Evolutionary conservation across 2,329 filamentous ascomycete species (phyloP).

Genomic region (Phaeoacremonium minimum): DNA sequence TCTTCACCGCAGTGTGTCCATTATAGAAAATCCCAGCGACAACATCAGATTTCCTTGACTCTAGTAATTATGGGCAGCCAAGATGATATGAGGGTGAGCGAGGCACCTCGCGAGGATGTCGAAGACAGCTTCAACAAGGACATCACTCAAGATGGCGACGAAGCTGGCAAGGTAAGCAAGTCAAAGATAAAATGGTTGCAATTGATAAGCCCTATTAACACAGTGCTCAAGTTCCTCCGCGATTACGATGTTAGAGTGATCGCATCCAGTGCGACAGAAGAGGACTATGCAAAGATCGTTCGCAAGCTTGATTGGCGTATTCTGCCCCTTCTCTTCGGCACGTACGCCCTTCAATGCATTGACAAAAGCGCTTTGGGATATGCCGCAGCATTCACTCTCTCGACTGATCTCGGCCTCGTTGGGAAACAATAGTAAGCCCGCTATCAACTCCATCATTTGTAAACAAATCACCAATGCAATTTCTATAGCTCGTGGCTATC

Average conservation of each 20-base stretch:
- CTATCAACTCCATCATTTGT: neutral
- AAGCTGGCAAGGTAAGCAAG: neutral
- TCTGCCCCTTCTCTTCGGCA: neutral
- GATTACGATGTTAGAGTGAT: neutral
- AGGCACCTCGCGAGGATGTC: neutral
- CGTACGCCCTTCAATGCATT: neutral
- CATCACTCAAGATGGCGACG: neutral
- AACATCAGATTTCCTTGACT: too few species aligned
- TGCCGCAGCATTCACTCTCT: neutral
- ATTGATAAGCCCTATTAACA: neutral
- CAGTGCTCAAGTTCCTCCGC: neutral
- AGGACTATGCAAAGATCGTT: neutral
- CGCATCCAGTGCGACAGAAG: neutral
- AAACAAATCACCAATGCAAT: neutral
- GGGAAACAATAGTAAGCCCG: neutral
- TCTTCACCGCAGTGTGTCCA: too few species aligned
- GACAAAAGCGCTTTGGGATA: neutral
- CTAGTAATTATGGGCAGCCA: neutral
- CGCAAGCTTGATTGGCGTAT: neutral
- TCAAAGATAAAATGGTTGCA: neutral
- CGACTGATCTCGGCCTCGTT: neutral
- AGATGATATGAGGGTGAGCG: neutral
- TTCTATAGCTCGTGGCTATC: constrained; percentile 34
- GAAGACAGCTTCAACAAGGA: neutral
- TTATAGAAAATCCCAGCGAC: too few species aligned